A percentile compares a stretch with the other conserved stretches of the same genome.
Conservation (phyloP, 176 grass and related monocot genomes). For the bread wheat (Triticum aestivum) region IWGSC_CS_RefSeq_v2.1 NC_057797.1:236802894-236803393, state of each 20-base stretch:
- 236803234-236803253: slow-evolving; percentile 42
- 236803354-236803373: slow-evolving; percentile 48
- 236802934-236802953: slow-evolving; percentile 4
- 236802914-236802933: slow-evolving; percentile 59
- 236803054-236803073: slow-evolving; percentile 48
- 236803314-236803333: slow-evolving; percentile 41
- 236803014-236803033: slow-evolving; percentile 56
- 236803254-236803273: slow-evolving; percentile 40
- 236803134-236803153: slow-evolving; percentile 61
- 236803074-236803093: slow-evolving; percentile 11
- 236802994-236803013: slow-evolving; percentile 53
- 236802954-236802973: slow-evolving; percentile 18
- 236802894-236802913: slow-evolving; percentile 31
- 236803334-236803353: slow-evolving; percentile 46
- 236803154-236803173: slow-evolving; percentile 57
- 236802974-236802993: slow-evolving; percentile 40
- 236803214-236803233: not conserved
- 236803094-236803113: slow-evolving; percentile 24
- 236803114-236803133: slow-evolving; percentile 11
- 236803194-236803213: slow-evolving; percentile 43
- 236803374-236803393: slow-evolving; percentile 59
- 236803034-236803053: slow-evolving; percentile 43
- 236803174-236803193: slow-evolving; percentile 45
- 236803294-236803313: slow-evolving; percentile 46
- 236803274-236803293: slow-evolving; percentile 5